Evolutionary conservation across 257 asterid genomes (phyloP).

Genomic region (Leptodermis oblonga): DNA sequence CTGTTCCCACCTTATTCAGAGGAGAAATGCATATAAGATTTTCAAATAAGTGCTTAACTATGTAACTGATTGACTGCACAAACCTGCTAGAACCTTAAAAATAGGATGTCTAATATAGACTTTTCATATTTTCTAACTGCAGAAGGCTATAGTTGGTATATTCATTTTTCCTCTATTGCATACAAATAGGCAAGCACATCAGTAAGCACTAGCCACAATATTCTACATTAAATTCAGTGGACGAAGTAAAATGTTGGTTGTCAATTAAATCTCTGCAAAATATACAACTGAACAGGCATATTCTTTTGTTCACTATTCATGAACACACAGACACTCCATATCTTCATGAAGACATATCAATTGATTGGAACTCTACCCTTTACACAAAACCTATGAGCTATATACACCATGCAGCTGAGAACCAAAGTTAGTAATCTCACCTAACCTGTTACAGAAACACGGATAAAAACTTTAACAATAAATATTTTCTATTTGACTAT

Average conservation of each 20-base stretch:
- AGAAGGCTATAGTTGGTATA: background rate
- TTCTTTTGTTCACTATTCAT: background rate
- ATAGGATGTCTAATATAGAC: background rate
- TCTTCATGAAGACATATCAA: background rate
- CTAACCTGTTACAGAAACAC: background rate
- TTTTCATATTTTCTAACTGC: background rate
- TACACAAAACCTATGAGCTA: background rate
- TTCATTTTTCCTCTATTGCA: background rate
- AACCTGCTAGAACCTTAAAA: background rate
- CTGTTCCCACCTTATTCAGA: background rate
- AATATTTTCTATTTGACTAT: background rate
- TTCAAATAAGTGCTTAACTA: background rate
- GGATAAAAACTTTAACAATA: background rate
- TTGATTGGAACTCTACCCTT: background rate
- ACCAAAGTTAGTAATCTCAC: background rate
- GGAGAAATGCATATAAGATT: background rate
- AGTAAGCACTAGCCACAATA: background rate
- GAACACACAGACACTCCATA: background rate
- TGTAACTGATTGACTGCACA: background rate
- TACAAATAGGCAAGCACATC: background rate
- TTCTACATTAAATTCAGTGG: background rate
- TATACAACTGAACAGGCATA: background rate
- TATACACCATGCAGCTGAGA: background rate
- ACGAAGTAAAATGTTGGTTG: background rate
- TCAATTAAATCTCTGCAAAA: background rate